Evolutionary conservation across 164 flowering plant genomes (phyloP), one percentile per base, ranked within the genome.

Genomic region (Berberis vulgaris): DNA sequence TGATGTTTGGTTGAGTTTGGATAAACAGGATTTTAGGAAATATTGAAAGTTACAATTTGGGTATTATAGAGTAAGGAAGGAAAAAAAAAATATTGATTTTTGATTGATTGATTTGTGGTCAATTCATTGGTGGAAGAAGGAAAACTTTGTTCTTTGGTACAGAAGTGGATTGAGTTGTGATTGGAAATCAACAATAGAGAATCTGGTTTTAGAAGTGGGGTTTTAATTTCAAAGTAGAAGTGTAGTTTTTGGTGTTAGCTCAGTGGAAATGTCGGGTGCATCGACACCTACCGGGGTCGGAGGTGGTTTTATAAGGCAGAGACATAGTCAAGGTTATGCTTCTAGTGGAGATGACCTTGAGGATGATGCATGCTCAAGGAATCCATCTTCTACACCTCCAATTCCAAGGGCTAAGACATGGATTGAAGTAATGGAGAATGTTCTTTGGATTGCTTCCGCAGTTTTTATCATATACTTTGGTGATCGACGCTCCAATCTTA

Each of bases 381-480:
- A 56, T 11, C 54, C 63, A 38, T 62, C 76, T 56, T 46, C 63
- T 1, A 59, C 74, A 1, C 67, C 75, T 63, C 64, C 75, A 49
- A 66, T 72, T 62, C 75, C 78, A 0, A 72, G 72, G 63, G 65
- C 79, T 43, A 69, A 82, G 54, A 74, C 90, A 5, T 86, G 91
- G 96, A 57, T 73, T 67, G 94, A 88, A 71, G 67, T 82, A 65
- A 7, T 84, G 68, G 96, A 89, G 79, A 83, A 86, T 77, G 64
- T 78, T 55, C 83, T 92, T 62, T 89, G 98, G 98, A 74, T 92
- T 72, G 91, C 82, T 44, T 92, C 96, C 0, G 86, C 98, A 0
- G 68, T 72, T 45, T 87, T 89, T 65, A 81, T 89, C 53, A 50
- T 87, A 49, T 92, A 89, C 70, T 82, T 73, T 68, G 98, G 98